Evolutionary conservation across 805 yeast genomes (phyloP).

Genomic region (Komagataella populi): DNA sequence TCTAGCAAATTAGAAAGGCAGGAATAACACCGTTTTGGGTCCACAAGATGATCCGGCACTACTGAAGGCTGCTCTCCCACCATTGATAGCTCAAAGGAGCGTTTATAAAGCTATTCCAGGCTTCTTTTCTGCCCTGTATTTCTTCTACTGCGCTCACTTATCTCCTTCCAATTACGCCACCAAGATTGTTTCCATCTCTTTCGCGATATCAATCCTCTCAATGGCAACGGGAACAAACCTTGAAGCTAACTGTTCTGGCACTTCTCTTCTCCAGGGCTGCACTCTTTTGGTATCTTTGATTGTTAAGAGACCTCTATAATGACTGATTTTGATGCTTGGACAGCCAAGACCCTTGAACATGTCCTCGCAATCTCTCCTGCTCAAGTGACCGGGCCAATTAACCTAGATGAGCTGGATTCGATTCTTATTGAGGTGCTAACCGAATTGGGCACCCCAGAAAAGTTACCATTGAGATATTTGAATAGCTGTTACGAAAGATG

Average conservation of each 20-base stretch:
- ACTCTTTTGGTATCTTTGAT: neutral
- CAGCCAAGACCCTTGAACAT: neutral
- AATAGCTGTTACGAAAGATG: constrained; percentile 28
- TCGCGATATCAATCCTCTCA: neutral
- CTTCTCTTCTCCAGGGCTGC: neutral
- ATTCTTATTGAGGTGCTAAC: constrained; percentile 41
- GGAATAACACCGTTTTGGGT: too few relatives aligned
- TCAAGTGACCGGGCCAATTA: neutral
- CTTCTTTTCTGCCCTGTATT: neutral
- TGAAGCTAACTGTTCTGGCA: neutral
- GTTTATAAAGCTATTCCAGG: neutral
- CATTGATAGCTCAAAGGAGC: too few relatives aligned
- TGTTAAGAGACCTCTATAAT: neutral
- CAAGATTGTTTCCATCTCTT: neutral
- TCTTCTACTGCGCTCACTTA: neutral
- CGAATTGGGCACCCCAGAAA: constrained; percentile 31
- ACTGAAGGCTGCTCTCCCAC: too few relatives aligned
- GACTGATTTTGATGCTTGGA: neutral
- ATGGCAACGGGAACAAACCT: neutral
- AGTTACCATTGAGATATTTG: constrained; percentile 31
- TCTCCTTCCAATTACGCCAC: neutral
- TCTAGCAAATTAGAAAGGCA: too few relatives aligned
- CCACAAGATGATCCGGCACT: too few relatives aligned
- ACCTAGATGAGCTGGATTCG: constrained; percentile 27
- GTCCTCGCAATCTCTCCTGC: neutral